Percentiles rank a stretch among this genome's conserved stretches.
These are phyloP conservation scores for Kodamaea suecica DNA, from an alignment of 1,139 yeast genomes.

Conservation along the genomic window DNA sequence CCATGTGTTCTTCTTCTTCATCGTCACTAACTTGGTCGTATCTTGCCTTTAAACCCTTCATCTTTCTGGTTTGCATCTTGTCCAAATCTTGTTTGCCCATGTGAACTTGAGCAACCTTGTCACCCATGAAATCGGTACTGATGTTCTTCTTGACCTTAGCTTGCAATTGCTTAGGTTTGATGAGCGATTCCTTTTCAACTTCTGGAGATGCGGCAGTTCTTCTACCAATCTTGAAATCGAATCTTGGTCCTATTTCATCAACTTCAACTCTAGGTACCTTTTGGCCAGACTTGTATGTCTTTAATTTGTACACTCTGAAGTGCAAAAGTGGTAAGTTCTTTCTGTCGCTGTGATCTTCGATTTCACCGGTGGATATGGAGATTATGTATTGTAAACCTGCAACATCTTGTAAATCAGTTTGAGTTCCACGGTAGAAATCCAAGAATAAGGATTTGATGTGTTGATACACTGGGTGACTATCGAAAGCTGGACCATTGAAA, in stretches of 20 bases:
- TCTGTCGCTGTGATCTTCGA: slow-evolving; percentile 59
- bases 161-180: slow-evolving; percentile 77
- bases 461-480: slow-evolving; percentile 78
- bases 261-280: slow-evolving; percentile 91
- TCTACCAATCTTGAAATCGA: slow-evolving; percentile 91
- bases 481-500: slow-evolving; percentile 91
- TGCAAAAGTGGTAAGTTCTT: slow-evolving; percentile 69
- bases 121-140: slow-evolving; percentile 86
- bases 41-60: slow-evolving; percentile 92
- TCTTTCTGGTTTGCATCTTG: slow-evolving; percentile 91
- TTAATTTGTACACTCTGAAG: slow-evolving; percentile 87
- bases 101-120: slow-evolving; percentile 93
- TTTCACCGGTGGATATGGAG: slow-evolving; percentile 73
- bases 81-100: slow-evolving; percentile 92
- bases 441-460: slow-evolving; percentile 85
- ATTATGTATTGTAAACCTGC: slow-evolving; percentile 93
- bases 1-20: slow-evolving; percentile 51
- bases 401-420: slow-evolving; percentile 81
- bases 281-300: slow-evolving; percentile 78
- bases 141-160: slow-evolving; percentile 87
- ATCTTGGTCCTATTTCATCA: slow-evolving; percentile 93
- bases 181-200: slow-evolving; percentile 83
- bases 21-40: slow-evolving; percentile 62
- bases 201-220: slow-evolving; percentile 82
- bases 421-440: slow-evolving; percentile 90